phyloP scores from a whole-genome alignment of 1,139 yeast species.

The Pichia sp. region DNA sequence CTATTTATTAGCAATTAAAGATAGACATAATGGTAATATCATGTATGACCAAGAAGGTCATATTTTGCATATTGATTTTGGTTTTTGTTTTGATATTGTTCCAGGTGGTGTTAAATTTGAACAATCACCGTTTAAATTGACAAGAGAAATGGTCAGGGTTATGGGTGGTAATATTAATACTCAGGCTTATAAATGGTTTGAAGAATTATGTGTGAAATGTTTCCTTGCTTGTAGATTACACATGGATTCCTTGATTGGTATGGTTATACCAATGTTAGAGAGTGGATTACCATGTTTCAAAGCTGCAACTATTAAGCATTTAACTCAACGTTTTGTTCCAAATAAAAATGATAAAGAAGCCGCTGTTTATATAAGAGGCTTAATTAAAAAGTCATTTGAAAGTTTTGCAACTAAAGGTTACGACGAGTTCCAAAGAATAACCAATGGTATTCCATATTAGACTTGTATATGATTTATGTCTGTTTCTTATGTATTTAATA shows the following conservation, averaged over 20 bases:
- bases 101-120: constrained; percentile 99
- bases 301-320: constrained; percentile 70
- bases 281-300: constrained; percentile 97
- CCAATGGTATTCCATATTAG: constrained; percentile 92
- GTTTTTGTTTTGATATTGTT: constrained; percentile 96
- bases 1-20: constrained; percentile 88
- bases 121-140: constrained; percentile 93
- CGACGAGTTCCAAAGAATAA: constrained; percentile 93
- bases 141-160: constrained; percentile 93
- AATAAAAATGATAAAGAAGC: constrained; percentile 81
- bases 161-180: constrained; percentile 86
- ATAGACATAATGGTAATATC: constrained; percentile 97
- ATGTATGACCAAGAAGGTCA: constrained; percentile 98
- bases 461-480: no score
- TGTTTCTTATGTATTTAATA: no score
- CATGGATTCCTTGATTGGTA: constrained; percentile 77
- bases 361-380: constrained; percentile 63
- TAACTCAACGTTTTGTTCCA: constrained; percentile 76
- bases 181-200: constrained; percentile 90
- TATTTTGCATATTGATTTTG: constrained; percentile 92
- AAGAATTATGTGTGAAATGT: constrained; percentile 90
- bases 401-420: constrained; percentile 89
- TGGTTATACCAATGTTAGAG: constrained; percentile 89
- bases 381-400: constrained; percentile 79
- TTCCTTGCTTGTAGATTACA: constrained; percentile 86